A percentile compares a stretch with the other conserved stretches of the same genome.
Conservation (phyloP, 164 flowering plant species). For the Liriodendron chinense region DNA sequence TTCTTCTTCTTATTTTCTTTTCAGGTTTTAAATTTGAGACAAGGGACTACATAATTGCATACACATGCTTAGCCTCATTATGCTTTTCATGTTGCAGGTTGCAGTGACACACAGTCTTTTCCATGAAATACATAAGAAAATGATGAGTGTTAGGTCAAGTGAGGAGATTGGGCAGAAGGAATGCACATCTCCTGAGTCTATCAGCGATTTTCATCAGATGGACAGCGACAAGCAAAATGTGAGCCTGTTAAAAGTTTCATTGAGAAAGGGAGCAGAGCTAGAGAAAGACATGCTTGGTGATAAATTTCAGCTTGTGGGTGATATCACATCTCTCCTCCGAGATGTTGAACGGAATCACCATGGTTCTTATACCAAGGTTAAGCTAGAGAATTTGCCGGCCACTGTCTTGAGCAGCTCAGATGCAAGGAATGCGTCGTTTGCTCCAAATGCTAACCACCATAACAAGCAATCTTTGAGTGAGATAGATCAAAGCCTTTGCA, state of each 20-base stretch:
- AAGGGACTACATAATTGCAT: not conserved
- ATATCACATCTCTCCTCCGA: conserved; percentile 47
- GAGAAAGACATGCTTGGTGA: conserved; percentile 37
- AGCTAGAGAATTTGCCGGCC: conserved; percentile 23
- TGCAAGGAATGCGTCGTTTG: conserved; percentile 17
- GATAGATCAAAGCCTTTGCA: conserved; percentile 40
- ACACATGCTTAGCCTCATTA: not conserved
- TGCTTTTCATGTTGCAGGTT: conserved; percentile 45
- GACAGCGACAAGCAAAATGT: conserved; percentile 28
- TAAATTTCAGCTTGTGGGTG: conserved; percentile 59
- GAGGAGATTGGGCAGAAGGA: conserved; percentile 27
- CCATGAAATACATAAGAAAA: conserved; percentile 81
- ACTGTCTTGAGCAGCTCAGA: conserved; percentile 4
- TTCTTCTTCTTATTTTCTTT: not conserved
- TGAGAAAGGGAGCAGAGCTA: conserved; percentile 29
- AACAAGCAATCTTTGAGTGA: conserved; percentile 40
- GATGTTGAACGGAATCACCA: conserved; percentile 54
- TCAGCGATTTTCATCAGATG: conserved; percentile 21
- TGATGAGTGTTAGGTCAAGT: conserved; percentile 47
- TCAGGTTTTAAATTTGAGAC: conserved; percentile 3
- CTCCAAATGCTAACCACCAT: conserved; percentile 24
- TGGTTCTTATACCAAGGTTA: conserved; percentile 24
- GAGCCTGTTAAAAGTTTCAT: conserved; percentile 20
- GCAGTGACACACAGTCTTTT: conserved; percentile 78
- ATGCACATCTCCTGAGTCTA: conserved; percentile 17